Conservation (phyloP, 2,329 filamentous ascomycete genomes). For the Lachnellula hyalina region DNA sequence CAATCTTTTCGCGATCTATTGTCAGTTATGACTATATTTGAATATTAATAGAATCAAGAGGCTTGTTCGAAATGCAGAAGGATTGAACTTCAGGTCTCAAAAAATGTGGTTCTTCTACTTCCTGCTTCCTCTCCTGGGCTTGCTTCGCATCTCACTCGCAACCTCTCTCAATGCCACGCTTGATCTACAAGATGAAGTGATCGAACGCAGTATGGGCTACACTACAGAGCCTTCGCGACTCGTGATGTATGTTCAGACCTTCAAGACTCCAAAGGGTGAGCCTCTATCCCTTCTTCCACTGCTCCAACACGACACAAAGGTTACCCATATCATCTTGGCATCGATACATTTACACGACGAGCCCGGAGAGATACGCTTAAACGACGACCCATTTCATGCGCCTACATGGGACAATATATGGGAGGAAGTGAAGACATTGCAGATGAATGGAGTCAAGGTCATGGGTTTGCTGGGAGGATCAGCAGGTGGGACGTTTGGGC, state of each 20-base stretch:
- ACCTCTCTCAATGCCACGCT: background rate
- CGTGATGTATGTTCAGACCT: conserved; percentile 58
- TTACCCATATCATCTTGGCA: conserved; percentile 78
- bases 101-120: background rate
- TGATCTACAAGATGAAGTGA: background rate
- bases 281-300: conserved; percentile 55
- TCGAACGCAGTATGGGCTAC: background rate
- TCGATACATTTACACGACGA: conserved; percentile 73
- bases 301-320: conserved; percentile 43
- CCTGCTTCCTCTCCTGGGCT: background rate
- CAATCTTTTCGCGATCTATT: background rate
- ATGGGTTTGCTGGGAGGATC: conserved; percentile 21
- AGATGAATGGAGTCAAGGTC: conserved; percentile 16
- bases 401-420: conserved; percentile 14
- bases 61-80: background rate
- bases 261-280: conserved; percentile 45
- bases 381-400: conserved; percentile 15
- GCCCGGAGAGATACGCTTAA: conserved; percentile 62
- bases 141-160: background rate
- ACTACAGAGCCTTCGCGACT: conserved; percentile 22
- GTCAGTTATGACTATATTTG: background rate
- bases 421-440: conserved; percentile 17
- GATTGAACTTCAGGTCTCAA: background rate
- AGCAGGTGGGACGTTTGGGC: conserved; percentile 41
- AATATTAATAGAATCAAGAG: background rate